Evolutionary conservation across 306 rosid genomes (phyloP).

Genomic region (Quercus alba): DNA sequence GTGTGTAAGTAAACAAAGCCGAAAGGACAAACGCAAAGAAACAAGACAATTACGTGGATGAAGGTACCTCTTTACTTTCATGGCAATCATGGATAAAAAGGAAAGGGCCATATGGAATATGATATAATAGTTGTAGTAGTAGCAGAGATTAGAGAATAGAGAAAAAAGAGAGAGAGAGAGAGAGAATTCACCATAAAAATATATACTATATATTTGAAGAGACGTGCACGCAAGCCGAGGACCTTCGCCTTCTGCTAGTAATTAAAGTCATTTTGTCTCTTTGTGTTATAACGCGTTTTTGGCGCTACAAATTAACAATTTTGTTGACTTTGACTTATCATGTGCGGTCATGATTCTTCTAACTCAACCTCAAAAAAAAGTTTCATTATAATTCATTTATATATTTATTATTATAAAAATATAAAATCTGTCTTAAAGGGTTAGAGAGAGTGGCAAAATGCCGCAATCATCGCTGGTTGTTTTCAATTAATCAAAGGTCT

Average conservation of each 20-base stretch:
- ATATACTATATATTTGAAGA: background rate
- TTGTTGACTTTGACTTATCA: conserved; percentile 61
- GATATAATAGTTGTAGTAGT: no score
- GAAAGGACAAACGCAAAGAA: background rate
- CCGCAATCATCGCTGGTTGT: conserved; percentile 51
- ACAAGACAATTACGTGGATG: background rate
- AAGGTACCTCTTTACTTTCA: background rate
- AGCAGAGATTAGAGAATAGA: no score
- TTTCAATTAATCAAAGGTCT: conserved; percentile 22
- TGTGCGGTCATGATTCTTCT: conserved; percentile 26
- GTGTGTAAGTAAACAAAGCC: background rate
- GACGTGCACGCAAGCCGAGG: conserved; percentile 70
- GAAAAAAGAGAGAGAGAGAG: background rate
- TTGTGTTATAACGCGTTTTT: conserved; percentile 59
- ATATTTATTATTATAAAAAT: background rate
- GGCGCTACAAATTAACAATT: conserved; percentile 6
- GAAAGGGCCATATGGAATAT: no score
- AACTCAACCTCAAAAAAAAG: background rate
- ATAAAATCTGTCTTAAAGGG: background rate
- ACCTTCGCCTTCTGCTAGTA: conserved; percentile 33
- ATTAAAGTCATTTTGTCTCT: conserved; percentile 23
- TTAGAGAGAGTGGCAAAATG: conserved; percentile 20
- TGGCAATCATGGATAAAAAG: conserved; percentile 18
- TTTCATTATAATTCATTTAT: background rate
- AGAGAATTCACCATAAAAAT: no score